Conservation (phyloP, 176 grass and related monocot species). For the Avena sativa region DNA sequence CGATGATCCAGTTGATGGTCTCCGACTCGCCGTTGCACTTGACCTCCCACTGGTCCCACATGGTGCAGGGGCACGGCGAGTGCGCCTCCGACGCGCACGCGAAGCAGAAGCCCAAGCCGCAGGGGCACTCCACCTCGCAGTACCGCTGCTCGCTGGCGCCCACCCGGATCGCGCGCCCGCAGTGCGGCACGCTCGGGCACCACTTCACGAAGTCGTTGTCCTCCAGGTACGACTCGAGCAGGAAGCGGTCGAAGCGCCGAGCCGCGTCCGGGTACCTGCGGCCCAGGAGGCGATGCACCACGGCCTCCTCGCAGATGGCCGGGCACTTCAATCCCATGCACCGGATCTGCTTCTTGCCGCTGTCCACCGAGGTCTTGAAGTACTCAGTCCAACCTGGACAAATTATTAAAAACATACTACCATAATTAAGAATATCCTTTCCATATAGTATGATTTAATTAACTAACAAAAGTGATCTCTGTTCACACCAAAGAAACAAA, state of each 20-base stretch:
- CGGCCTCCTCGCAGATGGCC: slow-evolving; percentile 41
- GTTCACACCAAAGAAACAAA: not conserved
- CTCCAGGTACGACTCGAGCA: slow-evolving; percentile 46
- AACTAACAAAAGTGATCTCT: not conserved
- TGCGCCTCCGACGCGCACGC: slow-evolving; percentile 28
- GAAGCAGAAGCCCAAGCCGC: slow-evolving; percentile 46
- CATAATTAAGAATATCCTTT: not conserved
- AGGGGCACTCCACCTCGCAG: slow-evolving; percentile 44
- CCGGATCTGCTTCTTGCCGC: slow-evolving; percentile 38
- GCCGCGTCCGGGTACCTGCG: slow-evolving; percentile 11
- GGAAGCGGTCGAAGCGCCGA: slow-evolving; percentile 30
- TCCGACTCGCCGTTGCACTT: slow-evolving; percentile 33
- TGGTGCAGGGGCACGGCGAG: slow-evolving; percentile 50
- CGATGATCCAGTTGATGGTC: slow-evolving; percentile 42
- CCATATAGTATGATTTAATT: not conserved
- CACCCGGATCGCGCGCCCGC: slow-evolving; percentile 38
- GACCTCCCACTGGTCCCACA: slow-evolving; percentile 42
- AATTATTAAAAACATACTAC: not conserved
- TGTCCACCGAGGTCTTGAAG: not conserved
- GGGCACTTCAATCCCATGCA: slow-evolving; percentile 40
- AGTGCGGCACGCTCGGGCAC: slow-evolving; percentile 52
- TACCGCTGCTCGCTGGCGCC: not conserved
- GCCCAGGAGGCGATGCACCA: slow-evolving; percentile 27
- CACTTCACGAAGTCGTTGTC: slow-evolving; percentile 36
- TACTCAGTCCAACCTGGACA: slow-evolving; percentile 40